phyloP scores from a whole-genome alignment of 2,329 filamentous ascomycete genomes.

The Camptophora hylomeconis region DNA sequence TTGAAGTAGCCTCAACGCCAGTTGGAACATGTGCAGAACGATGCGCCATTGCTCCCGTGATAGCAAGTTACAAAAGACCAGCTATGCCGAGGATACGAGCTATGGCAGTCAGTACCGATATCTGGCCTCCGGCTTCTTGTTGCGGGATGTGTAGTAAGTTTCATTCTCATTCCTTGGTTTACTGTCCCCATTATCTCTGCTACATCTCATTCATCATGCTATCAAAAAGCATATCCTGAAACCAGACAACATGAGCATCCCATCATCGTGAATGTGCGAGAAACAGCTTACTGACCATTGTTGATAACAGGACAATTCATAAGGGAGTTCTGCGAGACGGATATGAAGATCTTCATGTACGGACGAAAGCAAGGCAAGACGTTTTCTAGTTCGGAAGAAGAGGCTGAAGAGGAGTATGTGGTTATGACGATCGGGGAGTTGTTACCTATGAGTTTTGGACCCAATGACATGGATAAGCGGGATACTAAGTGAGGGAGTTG shows the following conservation, averaged over 20 bases:
- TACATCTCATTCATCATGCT: no score
- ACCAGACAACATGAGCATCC: no score
- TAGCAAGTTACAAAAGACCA: slow-evolving; percentile 39
- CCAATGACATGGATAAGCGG: slow-evolving; percentile 28
- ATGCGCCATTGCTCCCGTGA: slow-evolving; percentile 71
- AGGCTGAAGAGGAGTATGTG: slow-evolving; percentile 25
- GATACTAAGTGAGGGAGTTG: slow-evolving; percentile 1
- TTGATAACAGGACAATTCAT: no score
- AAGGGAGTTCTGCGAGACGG: slow-evolving; percentile 51
- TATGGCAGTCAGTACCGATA: slow-evolving; percentile 74
- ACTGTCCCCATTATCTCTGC: no score
- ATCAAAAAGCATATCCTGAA: no score
- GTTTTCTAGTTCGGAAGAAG: slow-evolving; percentile 1
- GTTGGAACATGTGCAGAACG: slow-evolving; percentile 94
- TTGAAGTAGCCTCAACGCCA: slow-evolving; percentile 88
- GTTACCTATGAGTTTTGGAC: slow-evolving; percentile 41
- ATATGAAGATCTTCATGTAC: slow-evolving; percentile 80
- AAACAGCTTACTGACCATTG: no score
- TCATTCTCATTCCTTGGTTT: neutral
- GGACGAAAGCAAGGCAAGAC: slow-evolving; percentile 58
- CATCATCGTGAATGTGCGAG: no score
- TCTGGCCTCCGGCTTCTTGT: slow-evolving; percentile 52
- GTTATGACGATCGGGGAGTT: slow-evolving; percentile 55
- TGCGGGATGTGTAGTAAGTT: slow-evolving; percentile 70
- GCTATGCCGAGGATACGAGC: slow-evolving; percentile 50